Evolutionary conservation across 164 flowering plant species (phyloP), one percentile per base, ranked within the genome.

Genomic region (Malania oleifera): DNA sequence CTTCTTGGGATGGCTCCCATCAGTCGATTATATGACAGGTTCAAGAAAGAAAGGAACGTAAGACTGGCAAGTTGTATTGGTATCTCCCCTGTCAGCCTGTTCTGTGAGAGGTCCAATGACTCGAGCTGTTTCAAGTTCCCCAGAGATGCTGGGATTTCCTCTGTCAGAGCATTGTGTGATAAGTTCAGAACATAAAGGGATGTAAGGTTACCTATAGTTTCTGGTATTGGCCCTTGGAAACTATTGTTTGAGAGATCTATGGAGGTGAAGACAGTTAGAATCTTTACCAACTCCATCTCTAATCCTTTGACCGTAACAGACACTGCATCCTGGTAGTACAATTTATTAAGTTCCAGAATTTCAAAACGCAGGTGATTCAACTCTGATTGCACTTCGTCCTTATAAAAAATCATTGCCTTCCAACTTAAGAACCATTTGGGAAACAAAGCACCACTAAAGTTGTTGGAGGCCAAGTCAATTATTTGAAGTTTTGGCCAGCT

Each of bases 151-250:
- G 44, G 57, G 15, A 54, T 31, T 4, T n/a, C 1, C 41, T 15
- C 41, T 5, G 41, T 38, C n/a, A 66, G 52, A 18, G 31, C 23
- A 34, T 57, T 58, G 27, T 27, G 13, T 12, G 67, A 64, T 20
- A 67, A 43, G 61, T 67, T 67, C 10, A 67, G 62, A 44, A 56
- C 22, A 23, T n/a, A 12, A 22, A 67, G 66, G 3, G 48, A 34
- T 57, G 20, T 56, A 17, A 67, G 28, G 15, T 50, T 28, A 13
- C 66, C 71, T 0, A 62, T 10, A 0, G 34, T 29, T 20, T 49
- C 59, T 5, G 71, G 71, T 22, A 67, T 67, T 4, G 17, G 27
- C 29, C 71, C 71, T 5, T 37, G 23, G n/a, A 67, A 58, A 17
- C 20, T 25, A 49, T 67, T 67, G 43, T 3, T 12, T 26, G 71